Percentiles rank a stretch among this genome's conserved stretches.
Conservation (phyloP, 2,329 filamentous ascomycete species). For the Tolypocladium ovalisporum region DNA sequence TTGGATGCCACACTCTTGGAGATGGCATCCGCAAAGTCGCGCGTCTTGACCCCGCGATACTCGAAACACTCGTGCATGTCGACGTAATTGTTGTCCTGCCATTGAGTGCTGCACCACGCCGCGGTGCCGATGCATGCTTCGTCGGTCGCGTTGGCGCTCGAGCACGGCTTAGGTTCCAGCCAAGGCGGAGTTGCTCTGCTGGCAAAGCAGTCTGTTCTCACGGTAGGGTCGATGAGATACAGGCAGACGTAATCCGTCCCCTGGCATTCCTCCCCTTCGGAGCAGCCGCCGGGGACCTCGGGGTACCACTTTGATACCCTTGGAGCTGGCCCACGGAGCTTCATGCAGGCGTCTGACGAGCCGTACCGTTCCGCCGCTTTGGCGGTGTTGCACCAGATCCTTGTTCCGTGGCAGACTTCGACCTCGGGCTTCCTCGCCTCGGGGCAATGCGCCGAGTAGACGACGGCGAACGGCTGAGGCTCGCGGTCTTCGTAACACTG, state of each 20-base stretch:
- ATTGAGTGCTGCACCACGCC: background rate
- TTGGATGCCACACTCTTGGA: background rate
- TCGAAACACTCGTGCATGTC: background rate
- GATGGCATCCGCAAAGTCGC: background rate
- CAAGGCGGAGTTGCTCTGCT: background rate
- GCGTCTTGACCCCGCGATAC: background rate
- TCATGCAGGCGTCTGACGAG: background rate
- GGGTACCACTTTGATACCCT: background rate
- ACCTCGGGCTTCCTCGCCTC: background rate
- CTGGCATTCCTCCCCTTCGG: background rate
- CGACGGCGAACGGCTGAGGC: background rate
- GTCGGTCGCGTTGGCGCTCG: background rate
- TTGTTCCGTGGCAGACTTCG: background rate
- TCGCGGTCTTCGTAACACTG: background rate
- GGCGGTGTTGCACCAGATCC: background rate
- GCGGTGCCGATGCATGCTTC: background rate
- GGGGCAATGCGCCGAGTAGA: background rate
- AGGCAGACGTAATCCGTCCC: background rate
- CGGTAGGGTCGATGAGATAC: background rate
- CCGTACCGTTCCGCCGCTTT: background rate
- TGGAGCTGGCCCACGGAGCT: background rate
- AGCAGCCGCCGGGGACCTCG: background rate
- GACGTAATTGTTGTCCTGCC: background rate
- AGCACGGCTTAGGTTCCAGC: background rate
- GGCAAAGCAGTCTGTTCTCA: background rate